phyloP scores from a whole-genome alignment of 192 early-diverging fungal species.

The Dissophora globulifera region DNA sequence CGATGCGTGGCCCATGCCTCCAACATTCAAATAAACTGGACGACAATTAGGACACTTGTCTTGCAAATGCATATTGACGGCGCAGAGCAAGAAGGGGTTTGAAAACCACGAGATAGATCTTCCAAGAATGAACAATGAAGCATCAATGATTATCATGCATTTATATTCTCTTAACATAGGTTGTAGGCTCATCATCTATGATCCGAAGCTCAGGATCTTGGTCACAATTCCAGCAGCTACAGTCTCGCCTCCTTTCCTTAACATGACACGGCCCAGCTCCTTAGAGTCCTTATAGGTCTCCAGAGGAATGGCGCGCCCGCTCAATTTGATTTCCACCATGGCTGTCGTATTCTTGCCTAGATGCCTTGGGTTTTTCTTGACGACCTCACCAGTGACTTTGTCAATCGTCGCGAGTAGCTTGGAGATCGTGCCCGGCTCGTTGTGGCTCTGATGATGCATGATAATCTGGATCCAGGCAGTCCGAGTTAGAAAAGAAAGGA shows the following conservation, averaged over 20 bases:
- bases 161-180: not conserved
- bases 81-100: too few relatives aligned
- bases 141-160: too few relatives aligned
- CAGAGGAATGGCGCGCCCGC: slow-evolving; percentile 81
- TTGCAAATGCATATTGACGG: too few relatives aligned
- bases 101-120: too few relatives aligned
- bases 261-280: slow-evolving; percentile 87
- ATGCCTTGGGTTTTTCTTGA: slow-evolving; percentile 83
- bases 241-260: slow-evolving; percentile 86
- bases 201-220: slow-evolving; percentile 48
- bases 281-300: slow-evolving; percentile 89
- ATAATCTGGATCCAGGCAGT: slow-evolving; percentile 62
- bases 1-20: slow-evolving; percentile 35
- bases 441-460: slow-evolving; percentile 85
- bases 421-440: slow-evolving; percentile 80
- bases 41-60: too few relatives aligned
- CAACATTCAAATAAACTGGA: slow-evolving; percentile 20
- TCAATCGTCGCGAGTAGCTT: slow-evolving; percentile 83
- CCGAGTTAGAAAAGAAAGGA: not conserved
- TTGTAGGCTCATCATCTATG: too few relatives aligned
- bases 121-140: too few relatives aligned
- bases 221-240: slow-evolving; percentile 90
- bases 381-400: slow-evolving; percentile 84
- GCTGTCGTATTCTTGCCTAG: slow-evolving; percentile 73
- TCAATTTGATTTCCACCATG: slow-evolving; percentile 80